Base-by-base conservation (phyloP, 192 early-diverging fungal species). In the Coemansia sp. region DNA sequence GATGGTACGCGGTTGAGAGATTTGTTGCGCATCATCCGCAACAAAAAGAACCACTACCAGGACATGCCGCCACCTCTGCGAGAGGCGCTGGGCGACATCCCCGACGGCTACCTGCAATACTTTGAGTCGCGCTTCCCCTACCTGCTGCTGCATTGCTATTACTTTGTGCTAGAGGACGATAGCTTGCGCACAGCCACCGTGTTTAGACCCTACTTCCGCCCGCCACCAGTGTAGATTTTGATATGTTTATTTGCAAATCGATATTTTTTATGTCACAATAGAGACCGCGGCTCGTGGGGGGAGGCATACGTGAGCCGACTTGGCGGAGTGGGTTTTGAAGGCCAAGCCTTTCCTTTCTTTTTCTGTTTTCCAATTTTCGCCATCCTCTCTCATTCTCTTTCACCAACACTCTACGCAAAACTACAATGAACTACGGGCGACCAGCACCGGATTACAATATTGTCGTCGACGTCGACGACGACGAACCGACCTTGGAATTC, bases 31-130 rank as follows among this genome's bases (percentile, higher is more conserved):
- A 91, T 92, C 2, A 76, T 99, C 39, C 86, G 97, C 51, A 99
- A 99, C 73, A 98, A 98, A 88, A 97, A 97, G 90, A 94, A 96
- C 70, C 96, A 98, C 73, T 98, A 94, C 77, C 94, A 96, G 74
- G 96, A 98, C 75, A 81, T 97, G 65, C 88, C 93, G 5, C 74
- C 77, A 35, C 82, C 88, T 68, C 90, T 94, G 19, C 89, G 93
- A 67, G 81, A 86, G 42, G 80, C 90, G 2, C 79, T 97, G 29
- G 96, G 96, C 29, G 84, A 91, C 36, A 84, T 94, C 3, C 96
- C 96, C 10, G 90, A 93, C 35, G 93, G 91, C 24, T 98, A 94
- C 68, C 69, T 96, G 67, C 78, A 83, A 54, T 98, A 97, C 72
- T 98, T 96, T 73, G 93, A 93, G 45, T 89, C 91, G 0, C 82